Evolutionary conservation across 73 alveolate genomes (phyloP).

Genomic region (Tetrahymena elliotti): DNA sequence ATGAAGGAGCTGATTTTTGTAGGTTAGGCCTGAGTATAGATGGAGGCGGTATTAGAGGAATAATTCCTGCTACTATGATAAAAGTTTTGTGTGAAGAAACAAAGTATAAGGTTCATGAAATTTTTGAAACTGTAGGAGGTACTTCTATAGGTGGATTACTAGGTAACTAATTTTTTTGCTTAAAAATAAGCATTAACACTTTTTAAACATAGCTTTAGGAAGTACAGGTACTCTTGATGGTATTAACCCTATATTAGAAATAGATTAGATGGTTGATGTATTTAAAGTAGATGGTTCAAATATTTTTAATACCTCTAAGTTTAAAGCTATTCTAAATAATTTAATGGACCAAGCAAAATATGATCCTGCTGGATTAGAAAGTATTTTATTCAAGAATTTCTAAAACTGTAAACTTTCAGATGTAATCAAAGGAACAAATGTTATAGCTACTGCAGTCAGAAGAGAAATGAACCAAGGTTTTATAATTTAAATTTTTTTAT

Average conservation of each 20-base stretch:
- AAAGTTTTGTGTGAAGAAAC: slow-evolving; percentile 16
- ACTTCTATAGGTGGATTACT: slow-evolving; percentile 38
- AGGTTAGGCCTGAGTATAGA: slow-evolving; percentile 15
- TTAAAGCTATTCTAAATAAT: not conserved
- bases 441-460: slow-evolving; percentile 23
- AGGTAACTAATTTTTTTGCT: not conserved
- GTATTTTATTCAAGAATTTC: not conserved
- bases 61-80: slow-evolving; percentile 28
- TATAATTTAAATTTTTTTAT: too few relatives aligned
- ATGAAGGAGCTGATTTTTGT: not conserved
- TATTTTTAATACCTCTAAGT: slow-evolving; percentile 11
- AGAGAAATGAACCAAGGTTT: not conserved
- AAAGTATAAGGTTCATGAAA: slow-evolving; percentile 14
- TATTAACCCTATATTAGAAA: slow-evolving; percentile 7
- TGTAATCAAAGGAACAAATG: slow-evolving; percentile 6
- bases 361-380: slow-evolving; percentile 27
- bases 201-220: not conserved
- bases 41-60: slow-evolving; percentile 46
- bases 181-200: not conserved
- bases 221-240: slow-evolving; percentile 20
- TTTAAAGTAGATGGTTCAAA: slow-evolving; percentile 8
- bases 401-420: slow-evolving; percentile 11
- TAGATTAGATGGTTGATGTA: slow-evolving; percentile 2
- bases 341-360: slow-evolving; percentile 6
- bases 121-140: slow-evolving; percentile 31